Evolutionary conservation across 2,329 filamentous ascomycete genomes (phyloP), one percentile per base, ranked within the genome.

Genomic region (Microcera coccophila): DNA sequence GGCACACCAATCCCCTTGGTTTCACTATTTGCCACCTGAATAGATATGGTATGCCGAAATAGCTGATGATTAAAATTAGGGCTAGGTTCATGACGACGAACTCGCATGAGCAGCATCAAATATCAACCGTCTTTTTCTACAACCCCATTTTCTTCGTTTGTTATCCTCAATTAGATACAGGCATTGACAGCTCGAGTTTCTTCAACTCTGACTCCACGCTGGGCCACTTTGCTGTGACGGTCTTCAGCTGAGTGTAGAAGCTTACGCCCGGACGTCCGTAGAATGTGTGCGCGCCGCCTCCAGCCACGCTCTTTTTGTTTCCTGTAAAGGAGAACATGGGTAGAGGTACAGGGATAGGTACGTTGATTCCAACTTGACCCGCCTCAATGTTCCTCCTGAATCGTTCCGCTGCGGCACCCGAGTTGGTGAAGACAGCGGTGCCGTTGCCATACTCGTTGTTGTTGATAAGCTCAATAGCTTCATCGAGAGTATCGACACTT

Each of bases 241-340:
- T 95, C 84, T 95, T 95, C 63, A 84, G 79, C 70, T 95, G 90
- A 1, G 90, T 95, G 65, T 91, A 95, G 62, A 95, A 95, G 55
- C 84, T 80, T 58, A 95, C 65, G 14, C 90, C 90, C 1, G 87
- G 86, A 66, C 88, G 85, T 48, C 90, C 90, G 67, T 96, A 96
- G 64, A 96, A 95, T 14, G 88, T 93, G 66, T 79, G 91, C 14
- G 85, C 85, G 44, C 90, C 90, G 32, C 89, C 89, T 41, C 90
- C 90, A 0, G 90, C 90, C 36, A 95, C 75, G 60, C 82, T 87
- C 74, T 84, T 87, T 81, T 95, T 89, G 68, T 82, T 83, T 31
- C 78, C 79, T 2, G 79, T 83, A 61, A 83, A 83, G n/a, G 74
- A 78, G 60, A 82, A 83, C 72, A 82, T 80, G 48, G 79, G 79